Base-by-base conservation (phyloP, 352 stramenopile species). In the Phytophthora citricola region DNA sequence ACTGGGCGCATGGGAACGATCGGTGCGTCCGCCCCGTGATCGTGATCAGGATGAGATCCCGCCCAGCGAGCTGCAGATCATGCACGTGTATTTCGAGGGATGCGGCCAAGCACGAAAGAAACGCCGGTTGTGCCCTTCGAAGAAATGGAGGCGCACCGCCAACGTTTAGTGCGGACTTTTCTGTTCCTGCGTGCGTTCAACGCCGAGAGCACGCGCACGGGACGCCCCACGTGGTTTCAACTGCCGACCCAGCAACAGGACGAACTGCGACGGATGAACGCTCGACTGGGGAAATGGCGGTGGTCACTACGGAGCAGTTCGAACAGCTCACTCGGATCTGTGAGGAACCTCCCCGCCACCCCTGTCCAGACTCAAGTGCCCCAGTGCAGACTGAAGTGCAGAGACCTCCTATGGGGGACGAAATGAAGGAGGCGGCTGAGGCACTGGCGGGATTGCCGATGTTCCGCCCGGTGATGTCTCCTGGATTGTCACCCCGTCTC, bases 401-500 rank as follows among this genome's bases (percentile, higher is more conserved):
- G 11, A 47, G 57, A 20, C 49, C 31, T 6, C 58, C 50, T 6
- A 63, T 73, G 59, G 55, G 17, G 3, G 66, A 69, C n/a, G 72
- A 80, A 40, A 75, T 80, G 64, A 74, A 72, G 17, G 69, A 60
- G 14, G 71, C 63, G 6, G 72, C 72, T 1, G 72, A 80, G 39
- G 69, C 72, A 6, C 36, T 80, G 29, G 72, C 72, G 5, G 72
- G 72, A 7, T 46, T 80, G 27, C 72, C 72, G 1, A 80, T 73
- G 52, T 67, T 77, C 39, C 51, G 27, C 20, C 55, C 63, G 6
- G 63, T 32, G 2, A 32, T 69, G 50, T 70, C 63, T 8, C 55
- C 59, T 49, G 43, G 52, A 0, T 50, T 67, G 58, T 76, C 60
- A 22, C 48, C 39, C 60, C 62, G 38, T 63, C 63, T 43, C 62